Evolutionary conservation across 352 stramenopile species (phyloP).

Genomic region (Globisporangium viniferum): DNA sequence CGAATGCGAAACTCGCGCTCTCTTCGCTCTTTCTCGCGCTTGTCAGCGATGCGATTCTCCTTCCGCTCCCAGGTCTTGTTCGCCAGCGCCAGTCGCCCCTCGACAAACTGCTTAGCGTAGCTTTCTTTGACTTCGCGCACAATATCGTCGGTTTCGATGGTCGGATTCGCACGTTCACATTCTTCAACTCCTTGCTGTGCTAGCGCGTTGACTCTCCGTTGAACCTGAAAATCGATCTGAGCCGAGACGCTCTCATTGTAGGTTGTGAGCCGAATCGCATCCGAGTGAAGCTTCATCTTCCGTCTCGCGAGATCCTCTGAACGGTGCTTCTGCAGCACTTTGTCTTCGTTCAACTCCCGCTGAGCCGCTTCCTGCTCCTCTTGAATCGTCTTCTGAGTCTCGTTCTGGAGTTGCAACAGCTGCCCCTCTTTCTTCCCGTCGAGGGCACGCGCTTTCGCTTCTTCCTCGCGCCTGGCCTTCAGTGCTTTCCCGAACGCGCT

Average conservation of each 20-base stretch:
- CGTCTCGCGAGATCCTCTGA: conserved; percentile 34
- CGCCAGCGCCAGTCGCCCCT: conserved; percentile 50
- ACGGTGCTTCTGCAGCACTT: conserved; percentile 28
- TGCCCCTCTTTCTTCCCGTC: conserved; percentile 29
- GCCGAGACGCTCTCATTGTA: conserved; percentile 67
- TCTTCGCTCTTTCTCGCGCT: conserved; percentile 38
- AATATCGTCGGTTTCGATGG: conserved; percentile 17
- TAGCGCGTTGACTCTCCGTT: conserved; percentile 36
- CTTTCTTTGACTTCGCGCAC: conserved; percentile 43
- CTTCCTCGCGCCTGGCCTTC: conserved; percentile 28
- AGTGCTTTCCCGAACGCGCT: conserved; percentile 42
- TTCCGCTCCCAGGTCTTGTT: conserved; percentile 76
- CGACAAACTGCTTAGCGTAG: conserved; percentile 53
- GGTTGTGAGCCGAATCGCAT: conserved; percentile 55
- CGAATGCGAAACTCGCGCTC: conserved; percentile 48
- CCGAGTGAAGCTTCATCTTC: conserved; percentile 40
- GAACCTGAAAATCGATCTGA: conserved; percentile 67
- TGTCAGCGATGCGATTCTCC: conserved; percentile 40
- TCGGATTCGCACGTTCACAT: not conserved
- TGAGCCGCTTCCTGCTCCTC: conserved; percentile 28
- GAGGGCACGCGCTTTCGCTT: conserved; percentile 32
- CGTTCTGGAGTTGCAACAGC: conserved; percentile 39
- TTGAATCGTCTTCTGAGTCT: conserved; percentile 37
- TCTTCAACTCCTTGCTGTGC: conserved; percentile 17
- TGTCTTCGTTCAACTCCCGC: conserved; percentile 38